Base-by-base conservation (phyloP, 164 flowering plant genomes). In the Berberis vulgaris region DNA sequence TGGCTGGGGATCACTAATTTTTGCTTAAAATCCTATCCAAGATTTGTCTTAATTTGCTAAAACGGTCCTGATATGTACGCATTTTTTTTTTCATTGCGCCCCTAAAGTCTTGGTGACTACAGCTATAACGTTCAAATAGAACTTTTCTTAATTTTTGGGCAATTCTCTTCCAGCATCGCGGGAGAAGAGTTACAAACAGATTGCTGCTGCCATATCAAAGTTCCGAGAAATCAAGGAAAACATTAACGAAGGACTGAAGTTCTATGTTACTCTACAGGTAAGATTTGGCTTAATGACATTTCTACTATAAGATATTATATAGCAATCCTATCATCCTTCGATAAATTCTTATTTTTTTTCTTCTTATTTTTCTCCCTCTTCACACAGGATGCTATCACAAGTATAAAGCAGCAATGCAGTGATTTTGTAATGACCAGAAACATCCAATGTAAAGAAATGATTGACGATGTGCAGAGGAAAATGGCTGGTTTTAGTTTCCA, bases 361-460 rank as follows among this genome's bases (percentile, higher is more conserved):
- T 26, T 26, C 26, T 26, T 26, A 26, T 26, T 26, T 26, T 26
- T 26, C 26, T 26, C 26, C 26, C 26, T 26, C 26, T 26, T 26
- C 26, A 26, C 26, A 70, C 83, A 95, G 99, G 99, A 95, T 69
- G 97, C 99, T 64, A 86, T 95, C 69, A 89, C 86, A 13, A 88
- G 80, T 60, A 77, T 91, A 53, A 95, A 95, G 83, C 99, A 89
- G 76, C 97, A 91, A 71, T 87, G 96, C 81, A 91, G 92, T 72
- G 99, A 95, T 72, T 91, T 87, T 77, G 88, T 83, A 60, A 91
- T 91, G 99, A 95, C 99, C 3, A 76, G 99, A 76, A 89, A 74
- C 78, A 95, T 91, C 71, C 99, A 95, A 62, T 91, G 99, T 73
- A 80, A 89, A 7, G 99, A 95, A 78, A 95, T 95, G 99, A 86